phyloP scores from a whole-genome alignment of 2,329 filamentous ascomycete species.

The Akanthomyces dipterigenus region DNA sequence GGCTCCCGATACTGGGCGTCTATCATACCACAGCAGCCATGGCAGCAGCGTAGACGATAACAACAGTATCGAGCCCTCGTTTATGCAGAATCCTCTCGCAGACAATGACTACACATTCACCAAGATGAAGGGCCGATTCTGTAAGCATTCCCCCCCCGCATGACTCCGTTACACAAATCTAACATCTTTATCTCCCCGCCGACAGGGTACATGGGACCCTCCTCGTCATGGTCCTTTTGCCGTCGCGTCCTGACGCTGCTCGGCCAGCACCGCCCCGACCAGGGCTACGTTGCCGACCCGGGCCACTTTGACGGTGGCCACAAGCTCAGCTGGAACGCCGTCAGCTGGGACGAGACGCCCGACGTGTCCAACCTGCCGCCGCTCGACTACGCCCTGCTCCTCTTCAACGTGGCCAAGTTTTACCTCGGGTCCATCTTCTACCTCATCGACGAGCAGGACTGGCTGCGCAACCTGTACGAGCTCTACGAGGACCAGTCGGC shows the following conservation, averaged over 20 bases:
- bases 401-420: conserved; percentile 20
- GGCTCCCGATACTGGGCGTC: conserved; percentile 6
- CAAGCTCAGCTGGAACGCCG: conserved; percentile 21
- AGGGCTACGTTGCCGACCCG: conserved; percentile 23
- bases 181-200: background rate
- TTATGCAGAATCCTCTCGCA: conserved; percentile 23
- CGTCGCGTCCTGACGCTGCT: conserved; percentile 26
- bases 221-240: conserved; percentile 30
- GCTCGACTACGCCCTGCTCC: conserved; percentile 18
- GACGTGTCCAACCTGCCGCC: conserved; percentile 22
- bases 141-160: conserved; percentile 15
- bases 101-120: conserved; percentile 27
- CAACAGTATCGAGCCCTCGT: conserved; percentile 8
- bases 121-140: conserved; percentile 24
- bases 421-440: conserved; percentile 19
- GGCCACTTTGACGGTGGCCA: conserved; percentile 28
- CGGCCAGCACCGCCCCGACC: conserved; percentile 25
- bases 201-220: conserved; percentile 29
- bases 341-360: conserved; percentile 19
- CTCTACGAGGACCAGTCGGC: conserved; percentile 17
- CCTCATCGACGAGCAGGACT: conserved; percentile 19
- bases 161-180: background rate
- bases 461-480: conserved; percentile 16
- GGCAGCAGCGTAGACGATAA: conserved; percentile 9
- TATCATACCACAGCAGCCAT: conserved; percentile 10